Base-by-base conservation (phyloP, 78 protist genomes). In the Monosiga brevicollis region DNA sequence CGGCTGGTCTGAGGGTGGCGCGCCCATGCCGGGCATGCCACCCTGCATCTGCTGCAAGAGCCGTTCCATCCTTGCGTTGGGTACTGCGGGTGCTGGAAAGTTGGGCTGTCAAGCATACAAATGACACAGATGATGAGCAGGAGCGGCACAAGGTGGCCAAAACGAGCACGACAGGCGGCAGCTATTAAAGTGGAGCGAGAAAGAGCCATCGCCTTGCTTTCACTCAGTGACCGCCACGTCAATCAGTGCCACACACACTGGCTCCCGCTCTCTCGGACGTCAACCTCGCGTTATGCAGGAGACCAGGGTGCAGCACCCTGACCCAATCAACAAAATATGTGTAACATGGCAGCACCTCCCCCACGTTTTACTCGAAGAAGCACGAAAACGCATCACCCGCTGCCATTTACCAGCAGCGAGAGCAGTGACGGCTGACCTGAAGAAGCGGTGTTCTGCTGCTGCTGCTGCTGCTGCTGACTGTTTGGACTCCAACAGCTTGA, bases 1-100 rank as follows among this genome's bases (percentile, higher is more conserved):
- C 10, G 89, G 89, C 6, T 36, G 34, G 40, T 86, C 89, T 11
- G 42, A 36, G 11, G 74, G 29, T 20, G 74, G 74, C 2, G 74
- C 20, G 37, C 29, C 37, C 20, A 71, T 71, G n/a, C 74, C 74
- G 9, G 22, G 20, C 74, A 71, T 71, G 3, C 74, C 74, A 10
- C 37, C 74, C 20, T n/a, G 37, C n/a, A n/a, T n/a, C n/a, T n/a
- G n/a, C n/a, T n/a, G n/a, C n/a, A n/a, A n/a, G n/a, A n/a, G n/a
- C n/a, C n/a, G n/a, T n/a, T n/a, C n/a, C n/a, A n/a, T n/a, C n/a
- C n/a, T n/a, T n/a, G n/a, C n/a, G n/a, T n/a, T n/a, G n/a, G n/a
- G n/a, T n/a, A n/a, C n/a, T n/a, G n/a, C n/a, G n/a, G n/a, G n/a
- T n/a, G n/a, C n/a, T n/a, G n/a, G n/a, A n/a, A n/a, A n/a, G n/a